Base-by-base conservation (phyloP, 2,329 filamentous ascomycete genomes). In the Aureobasidium sp. region DNA sequence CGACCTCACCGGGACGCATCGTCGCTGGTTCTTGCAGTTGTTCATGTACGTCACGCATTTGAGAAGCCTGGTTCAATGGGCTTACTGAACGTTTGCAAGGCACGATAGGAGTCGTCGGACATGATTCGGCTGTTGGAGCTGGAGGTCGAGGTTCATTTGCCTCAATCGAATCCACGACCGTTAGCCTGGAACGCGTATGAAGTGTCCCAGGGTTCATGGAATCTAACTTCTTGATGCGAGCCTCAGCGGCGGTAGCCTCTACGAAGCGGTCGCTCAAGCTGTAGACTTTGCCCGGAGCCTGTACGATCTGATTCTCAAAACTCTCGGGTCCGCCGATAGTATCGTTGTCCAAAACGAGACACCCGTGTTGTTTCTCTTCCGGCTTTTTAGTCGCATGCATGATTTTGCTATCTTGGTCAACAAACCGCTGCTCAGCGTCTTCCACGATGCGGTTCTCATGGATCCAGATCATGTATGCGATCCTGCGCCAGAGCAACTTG, bases 1-100 rank as follows among this genome's bases (percentile, higher is more conserved):
- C 69, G 70, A 82, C 84, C 79, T 85, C 84, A 63, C 77, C 81
- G 62, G 68, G 66, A 15, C 51, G 70, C 63, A 51, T 66, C 64
- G 61, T 66, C 66, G 2, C 17, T 17, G 9, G 5, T 2, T 9
- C n/a, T 15, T 9, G 46, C 15, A 17, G 2, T 34, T 10, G 27
- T n/a, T 32, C 46, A 6, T 27, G 17, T 9, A 17, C 6, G 17
- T 20, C 15, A 5, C 2, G 9, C 6, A 32, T 48, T 12, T 48
- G 27, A 48, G 27, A 4, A 17, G 17, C 27, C 7, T 6, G 2
- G 15, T 12, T 34, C 7, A 50, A 9, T 24, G n/a, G 6, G 47
- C 29, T 20, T 50, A 29, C n/a, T 6, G 17, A 5, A 20, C 8
- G 8, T n/a, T 50, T 17, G 29, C 29, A 32, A 50, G 47, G 29